These are phyloP conservation scores for Pezicula neosporulosa DNA, from an alignment of 2,329 filamentous ascomycete genomes.

Conservation along the genomic window DNA sequence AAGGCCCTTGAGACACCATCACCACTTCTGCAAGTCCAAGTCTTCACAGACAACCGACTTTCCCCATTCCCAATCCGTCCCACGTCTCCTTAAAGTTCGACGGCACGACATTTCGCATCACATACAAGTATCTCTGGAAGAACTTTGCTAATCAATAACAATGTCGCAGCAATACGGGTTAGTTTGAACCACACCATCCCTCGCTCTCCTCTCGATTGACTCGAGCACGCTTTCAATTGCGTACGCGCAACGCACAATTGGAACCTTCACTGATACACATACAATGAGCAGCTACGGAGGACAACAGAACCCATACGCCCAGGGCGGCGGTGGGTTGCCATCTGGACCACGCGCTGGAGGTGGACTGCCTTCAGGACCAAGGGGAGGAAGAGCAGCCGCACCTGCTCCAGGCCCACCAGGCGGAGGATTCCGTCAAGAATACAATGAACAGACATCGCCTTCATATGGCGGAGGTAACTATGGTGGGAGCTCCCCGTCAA, in stretches of 20 bases:
- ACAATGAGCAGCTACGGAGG: conserved; percentile 48
- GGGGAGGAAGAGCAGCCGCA: conserved; percentile 15
- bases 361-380: conserved; percentile 31
- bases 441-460: neutral
- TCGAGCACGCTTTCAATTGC: neutral
- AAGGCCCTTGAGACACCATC: neutral
- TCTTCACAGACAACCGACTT: neutral
- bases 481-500: conserved; percentile 37
- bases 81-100: conserved; percentile 2
- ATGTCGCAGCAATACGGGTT: conserved; percentile 28
- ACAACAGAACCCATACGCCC: conserved; percentile 55
- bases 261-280: conserved; percentile 8
- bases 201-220: neutral
- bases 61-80: neutral
- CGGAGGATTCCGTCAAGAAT: conserved; percentile 1
- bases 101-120: conserved; percentile 1
- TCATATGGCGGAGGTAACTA: conserved; percentile 22
- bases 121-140: conserved; percentile 18
- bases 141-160: conserved; percentile 20
- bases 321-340: conserved; percentile 38
- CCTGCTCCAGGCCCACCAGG: conserved; percentile 7
- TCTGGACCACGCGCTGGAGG: conserved; percentile 23
- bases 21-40: too few relatives aligned
- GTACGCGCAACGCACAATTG: neutral
- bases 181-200: conserved; percentile 13